Evolutionary conservation across 768 basidiomycete genomes (phyloP).

Genomic region (Rhodocollybia butyracea): DNA sequence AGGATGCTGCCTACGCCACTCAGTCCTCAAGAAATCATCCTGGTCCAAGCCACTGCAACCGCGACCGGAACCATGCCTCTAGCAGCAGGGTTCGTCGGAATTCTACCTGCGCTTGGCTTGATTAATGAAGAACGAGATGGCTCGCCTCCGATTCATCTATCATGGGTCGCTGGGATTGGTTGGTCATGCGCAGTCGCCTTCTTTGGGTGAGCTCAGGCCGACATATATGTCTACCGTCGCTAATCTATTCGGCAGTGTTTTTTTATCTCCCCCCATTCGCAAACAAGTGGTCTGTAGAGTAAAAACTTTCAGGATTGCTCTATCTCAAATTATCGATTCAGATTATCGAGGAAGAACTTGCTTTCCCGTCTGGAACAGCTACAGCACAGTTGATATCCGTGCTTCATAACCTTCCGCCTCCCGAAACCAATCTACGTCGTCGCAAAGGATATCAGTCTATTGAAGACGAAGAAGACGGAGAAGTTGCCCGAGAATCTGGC

Average conservation of each 20-base stretch:
- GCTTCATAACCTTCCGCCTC: conserved; percentile 72
- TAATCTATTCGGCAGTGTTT: conserved; percentile 55
- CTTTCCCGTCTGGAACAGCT: conserved; percentile 94
- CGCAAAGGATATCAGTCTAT: conserved; percentile 49
- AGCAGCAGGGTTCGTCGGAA: conserved; percentile 47
- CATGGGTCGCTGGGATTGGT: conserved; percentile 67
- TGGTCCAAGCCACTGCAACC: conserved; percentile 93
- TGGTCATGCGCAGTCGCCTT: conserved; percentile 94
- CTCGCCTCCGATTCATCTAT: conserved; percentile 66
- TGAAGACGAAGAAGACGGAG: conserved; percentile 6
- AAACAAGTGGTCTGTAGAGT: conserved; percentile 91
- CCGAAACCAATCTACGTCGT: conserved; percentile 51
- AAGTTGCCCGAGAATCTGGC: background rate
- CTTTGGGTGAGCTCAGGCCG: conserved; percentile 62
- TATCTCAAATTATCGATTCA: too few relatives aligned
- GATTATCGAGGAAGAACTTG: conserved; percentile 92
- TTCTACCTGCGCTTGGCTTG: conserved; percentile 84
- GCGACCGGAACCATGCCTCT: conserved; percentile 92
- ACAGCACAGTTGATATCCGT: conserved; percentile 95
- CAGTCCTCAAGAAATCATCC: conserved; percentile 90
- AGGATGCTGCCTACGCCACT: conserved; percentile 68
- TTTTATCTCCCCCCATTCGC: conserved; percentile 90
- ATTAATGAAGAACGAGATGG: conserved; percentile 77
- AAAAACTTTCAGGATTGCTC: too few relatives aligned
- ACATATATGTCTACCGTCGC: background rate